A percentile compares a stretch with the other conserved stretches of the same genome.
Evolutionary conservation across 495 filamentous ascomycete genomes (phyloP).

Genomic region (Trichodelitschia bisporula): DNA sequence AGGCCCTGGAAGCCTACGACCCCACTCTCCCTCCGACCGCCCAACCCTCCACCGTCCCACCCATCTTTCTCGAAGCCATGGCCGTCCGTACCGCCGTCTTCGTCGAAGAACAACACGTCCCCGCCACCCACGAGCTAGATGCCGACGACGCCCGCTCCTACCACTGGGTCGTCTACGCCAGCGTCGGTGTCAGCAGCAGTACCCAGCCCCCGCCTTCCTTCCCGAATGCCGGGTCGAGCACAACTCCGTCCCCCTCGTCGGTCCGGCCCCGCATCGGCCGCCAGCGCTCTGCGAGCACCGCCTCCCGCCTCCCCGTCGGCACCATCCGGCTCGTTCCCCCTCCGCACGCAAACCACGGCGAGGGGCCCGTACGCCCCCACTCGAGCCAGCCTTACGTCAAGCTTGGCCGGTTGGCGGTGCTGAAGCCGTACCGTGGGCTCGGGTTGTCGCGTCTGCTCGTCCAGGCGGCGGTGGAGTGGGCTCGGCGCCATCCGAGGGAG

Average conservation of each 20-base stretch:
- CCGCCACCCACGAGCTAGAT: conserved; percentile 49
- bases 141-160: conserved; percentile 48
- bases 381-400: conserved; percentile 30
- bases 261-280: too few species aligned
- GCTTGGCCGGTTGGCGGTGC: conserved; percentile 48
- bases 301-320: conserved; percentile 29
- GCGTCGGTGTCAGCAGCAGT: conserved; percentile 16
- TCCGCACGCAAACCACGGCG: conserved; percentile 33
- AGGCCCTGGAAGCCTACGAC: conserved; percentile 21
- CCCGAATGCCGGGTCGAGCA: not conserved
- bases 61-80: conserved; percentile 53
- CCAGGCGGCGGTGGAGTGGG: conserved; percentile 35
- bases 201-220: not conserved
- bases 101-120: conserved; percentile 45
- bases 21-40: conserved; percentile 14
- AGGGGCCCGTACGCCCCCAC: conserved; percentile 7
- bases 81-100: conserved; percentile 53
- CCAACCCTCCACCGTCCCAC: conserved; percentile 26
- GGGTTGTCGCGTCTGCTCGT: conserved; percentile 39
- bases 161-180: conserved; percentile 63
- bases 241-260: too few species aligned
- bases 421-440: conserved; percentile 32
- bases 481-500: conserved; percentile 24
- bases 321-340: conserved; percentile 61
- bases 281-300: conserved; percentile 6